A percentile compares a stretch with the other conserved stretches of the same genome.
These are phyloP conservation scores for Diaporthe vaccinii DNA, from an alignment of 2,329 filamentous ascomycete species.

Conservation along the genomic window DNA sequence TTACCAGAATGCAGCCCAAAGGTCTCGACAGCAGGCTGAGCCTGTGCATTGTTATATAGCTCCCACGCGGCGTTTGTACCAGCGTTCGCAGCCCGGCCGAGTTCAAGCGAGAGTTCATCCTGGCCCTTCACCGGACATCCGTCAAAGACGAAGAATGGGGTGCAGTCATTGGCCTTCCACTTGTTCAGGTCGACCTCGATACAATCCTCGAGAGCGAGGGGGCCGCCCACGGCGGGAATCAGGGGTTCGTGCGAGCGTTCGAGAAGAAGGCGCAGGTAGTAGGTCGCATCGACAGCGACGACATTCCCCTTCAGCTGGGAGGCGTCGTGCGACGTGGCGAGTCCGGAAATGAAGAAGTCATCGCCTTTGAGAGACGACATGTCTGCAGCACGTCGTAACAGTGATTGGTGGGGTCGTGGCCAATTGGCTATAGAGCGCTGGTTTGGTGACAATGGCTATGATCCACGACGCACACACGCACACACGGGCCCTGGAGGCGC, in stretches of 20 bases:
- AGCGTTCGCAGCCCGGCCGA: constrained; percentile 74
- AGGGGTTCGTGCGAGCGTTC: constrained; percentile 86
- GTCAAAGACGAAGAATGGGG: constrained; percentile 92
- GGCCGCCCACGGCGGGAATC: constrained; percentile 88
- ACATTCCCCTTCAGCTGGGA: constrained; percentile 80
- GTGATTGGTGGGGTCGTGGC: not conserved
- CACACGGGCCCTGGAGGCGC: not conserved
- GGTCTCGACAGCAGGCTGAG: constrained; percentile 84
- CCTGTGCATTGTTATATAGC: constrained; percentile 84
- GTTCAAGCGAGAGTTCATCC: constrained; percentile 76
- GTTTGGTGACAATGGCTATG: not conserved
- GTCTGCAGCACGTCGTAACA: constrained; percentile 18
- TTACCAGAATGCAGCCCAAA: constrained; percentile 85
- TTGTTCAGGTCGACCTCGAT: constrained; percentile 82
- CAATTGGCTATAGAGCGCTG: not conserved
- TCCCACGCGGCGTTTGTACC: constrained; percentile 87
- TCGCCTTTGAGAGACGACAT: constrained; percentile 37
- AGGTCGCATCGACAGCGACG: constrained; percentile 89
- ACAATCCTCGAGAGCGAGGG: constrained; percentile 82
- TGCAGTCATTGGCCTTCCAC: constrained; percentile 78
- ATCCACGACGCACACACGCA: not conserved
- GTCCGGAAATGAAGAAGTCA: constrained; percentile 40
- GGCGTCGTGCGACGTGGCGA: constrained; percentile 64
- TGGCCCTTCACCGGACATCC: constrained; percentile 85
- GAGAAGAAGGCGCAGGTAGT: constrained; percentile 87